Conservation (phyloP, 1,284 basidiomycete species). For the Ganoderma multipileum region DNA sequence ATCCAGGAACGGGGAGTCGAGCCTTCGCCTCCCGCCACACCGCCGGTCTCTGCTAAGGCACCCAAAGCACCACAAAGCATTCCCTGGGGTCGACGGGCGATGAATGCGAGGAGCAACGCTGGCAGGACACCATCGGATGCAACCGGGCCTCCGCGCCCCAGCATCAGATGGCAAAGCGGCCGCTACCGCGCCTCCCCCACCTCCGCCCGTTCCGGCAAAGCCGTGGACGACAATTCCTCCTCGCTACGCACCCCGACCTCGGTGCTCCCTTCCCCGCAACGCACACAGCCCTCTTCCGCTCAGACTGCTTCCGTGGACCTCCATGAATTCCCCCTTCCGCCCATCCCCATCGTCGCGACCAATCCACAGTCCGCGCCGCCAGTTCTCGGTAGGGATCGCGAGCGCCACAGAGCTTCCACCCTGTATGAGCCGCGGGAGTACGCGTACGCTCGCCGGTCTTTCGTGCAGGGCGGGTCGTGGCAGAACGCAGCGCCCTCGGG, state of each 20-base stretch:
- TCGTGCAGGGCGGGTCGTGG: constrained; percentile 4
- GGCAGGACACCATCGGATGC: neutral
- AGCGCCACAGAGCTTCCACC: neutral
- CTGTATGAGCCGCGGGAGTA: neutral
- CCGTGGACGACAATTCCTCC: neutral
- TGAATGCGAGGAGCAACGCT: neutral
- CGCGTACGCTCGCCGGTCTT: neutral
- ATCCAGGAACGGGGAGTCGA: neutral
- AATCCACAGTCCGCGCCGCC: neutral
- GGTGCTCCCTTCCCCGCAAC: neutral
- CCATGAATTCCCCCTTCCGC: neutral
- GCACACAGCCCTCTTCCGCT: neutral
- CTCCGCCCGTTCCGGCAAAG: neutral
- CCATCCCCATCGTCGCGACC: neutral
- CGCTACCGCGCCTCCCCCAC: neutral
- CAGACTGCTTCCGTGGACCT: neutral
- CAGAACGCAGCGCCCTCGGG: neutral
- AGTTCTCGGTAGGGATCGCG: neutral
- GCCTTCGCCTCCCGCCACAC: neutral
- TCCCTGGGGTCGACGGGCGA: neutral
- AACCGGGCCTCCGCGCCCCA: neutral
- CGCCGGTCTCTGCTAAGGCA: neutral
- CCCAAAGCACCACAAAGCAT: neutral
- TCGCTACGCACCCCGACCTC: neutral
- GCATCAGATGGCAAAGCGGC: neutral